Percentiles rank a stretch among this genome's conserved stretches.
These are phyloP conservation scores for Brassica cretica DNA, from an alignment of 345 rosid species.

Conservation along the genomic window DNA sequence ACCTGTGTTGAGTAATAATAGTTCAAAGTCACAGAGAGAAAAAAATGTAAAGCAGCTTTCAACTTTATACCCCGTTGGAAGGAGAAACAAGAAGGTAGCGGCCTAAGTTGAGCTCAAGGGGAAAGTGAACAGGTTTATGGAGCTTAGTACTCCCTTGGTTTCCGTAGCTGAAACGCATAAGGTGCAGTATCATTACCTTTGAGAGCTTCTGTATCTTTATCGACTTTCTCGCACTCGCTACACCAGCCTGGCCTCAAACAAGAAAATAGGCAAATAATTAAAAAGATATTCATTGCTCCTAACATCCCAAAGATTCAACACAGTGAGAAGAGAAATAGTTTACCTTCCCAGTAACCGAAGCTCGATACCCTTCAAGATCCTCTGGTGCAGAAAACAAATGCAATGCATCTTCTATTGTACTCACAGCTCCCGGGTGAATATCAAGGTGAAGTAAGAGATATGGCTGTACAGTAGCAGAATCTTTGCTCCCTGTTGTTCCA, in stretches of 20 bases:
- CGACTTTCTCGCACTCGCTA: conserved; percentile 80
- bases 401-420: conserved; percentile 78
- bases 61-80: conserved; percentile 55
- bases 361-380: conserved; percentile 82
- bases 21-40: conserved; percentile 21
- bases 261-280: background rate
- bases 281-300: background rate
- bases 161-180: conserved; percentile 92
- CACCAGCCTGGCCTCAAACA: conserved; percentile 53
- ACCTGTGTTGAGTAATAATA: background rate
- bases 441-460: conserved; percentile 76
- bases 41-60: background rate
- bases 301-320: conserved; percentile 3
- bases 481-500: conserved; percentile 60
- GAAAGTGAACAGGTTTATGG: conserved; percentile 79
- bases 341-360: conserved; percentile 86
- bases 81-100: conserved; percentile 71
- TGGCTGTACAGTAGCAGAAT: conserved; percentile 47
- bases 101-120: conserved; percentile 65
- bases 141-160: conserved; percentile 89
- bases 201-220: conserved; percentile 79
- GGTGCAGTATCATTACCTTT: conserved; percentile 85
- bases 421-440: conserved; percentile 70
- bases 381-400: conserved; percentile 73
- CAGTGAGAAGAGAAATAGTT: background rate